phyloP scores from a whole-genome alignment of 768 basidiomycete species.

The Leccinum uliginosum region DNA sequence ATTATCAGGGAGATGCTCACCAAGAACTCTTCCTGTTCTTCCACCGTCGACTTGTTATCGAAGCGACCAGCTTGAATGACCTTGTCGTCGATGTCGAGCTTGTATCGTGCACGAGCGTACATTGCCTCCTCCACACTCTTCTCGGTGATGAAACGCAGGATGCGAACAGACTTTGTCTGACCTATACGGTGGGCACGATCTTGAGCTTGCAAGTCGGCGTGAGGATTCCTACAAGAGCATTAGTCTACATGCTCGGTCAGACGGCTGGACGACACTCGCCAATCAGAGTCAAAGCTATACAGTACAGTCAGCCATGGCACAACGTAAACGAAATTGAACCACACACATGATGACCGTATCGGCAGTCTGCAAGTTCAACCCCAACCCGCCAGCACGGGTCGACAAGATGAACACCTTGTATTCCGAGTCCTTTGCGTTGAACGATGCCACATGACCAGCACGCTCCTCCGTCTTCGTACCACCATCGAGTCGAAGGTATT shows the following conservation, averaged over 20 bases:
- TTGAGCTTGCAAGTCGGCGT: slow-evolving; percentile 98
- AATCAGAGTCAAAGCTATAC: slow-evolving; percentile 74
- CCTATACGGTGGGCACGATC: slow-evolving; percentile 99
- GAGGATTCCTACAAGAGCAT: slow-evolving; percentile 74
- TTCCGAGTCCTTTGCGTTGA: slow-evolving; percentile 87
- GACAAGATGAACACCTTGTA: slow-evolving; percentile 92
- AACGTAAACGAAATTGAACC: background rate
- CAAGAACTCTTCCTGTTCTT: slow-evolving; percentile 95
- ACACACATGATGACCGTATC: slow-evolving; percentile 94
- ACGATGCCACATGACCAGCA: slow-evolving; percentile 77
- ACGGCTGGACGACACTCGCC: slow-evolving; percentile 32
- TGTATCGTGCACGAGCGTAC: slow-evolving; percentile 90
- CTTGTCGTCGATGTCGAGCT: slow-evolving; percentile 98
- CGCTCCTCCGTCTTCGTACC: slow-evolving; percentile 95
- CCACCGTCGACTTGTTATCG: slow-evolving; percentile 97
- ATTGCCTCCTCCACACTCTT: slow-evolving; percentile 99
- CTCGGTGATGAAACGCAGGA: slow-evolving; percentile 94
- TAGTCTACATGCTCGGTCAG: background rate
- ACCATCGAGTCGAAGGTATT: slow-evolving; percentile 92
- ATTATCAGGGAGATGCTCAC: slow-evolving; percentile 38
- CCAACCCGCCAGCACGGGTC: slow-evolving; percentile 89
- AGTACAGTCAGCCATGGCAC: slow-evolving; percentile 6
- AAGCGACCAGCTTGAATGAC: slow-evolving; percentile 99
- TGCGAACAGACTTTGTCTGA: slow-evolving; percentile 96
- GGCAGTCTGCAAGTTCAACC: slow-evolving; percentile 92